These are phyloP conservation scores for Fragosphaeria purpurea DNA, from an alignment of 2,329 filamentous ascomycete genomes.

Conservation along the genomic window DNA sequence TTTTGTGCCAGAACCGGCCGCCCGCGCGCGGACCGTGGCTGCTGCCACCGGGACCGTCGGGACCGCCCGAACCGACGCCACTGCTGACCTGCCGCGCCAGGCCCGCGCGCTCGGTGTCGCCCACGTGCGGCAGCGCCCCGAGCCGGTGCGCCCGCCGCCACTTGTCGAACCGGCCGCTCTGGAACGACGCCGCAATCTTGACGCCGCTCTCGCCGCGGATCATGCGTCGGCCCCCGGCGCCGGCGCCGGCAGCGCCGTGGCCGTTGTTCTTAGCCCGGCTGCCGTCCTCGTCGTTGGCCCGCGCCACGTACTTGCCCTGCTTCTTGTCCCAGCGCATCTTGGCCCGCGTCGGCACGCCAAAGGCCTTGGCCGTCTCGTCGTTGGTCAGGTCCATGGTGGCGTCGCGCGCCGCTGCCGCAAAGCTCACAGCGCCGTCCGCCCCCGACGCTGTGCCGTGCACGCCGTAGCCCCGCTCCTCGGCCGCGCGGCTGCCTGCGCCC, in stretches of 20 bases:
- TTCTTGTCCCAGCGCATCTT: constrained; percentile 96
- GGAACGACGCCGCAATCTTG: constrained; percentile 91
- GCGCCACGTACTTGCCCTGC: constrained; percentile 84
- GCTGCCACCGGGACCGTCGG: constrained; percentile 19
- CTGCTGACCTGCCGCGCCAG: constrained; percentile 19
- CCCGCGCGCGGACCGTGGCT: constrained; percentile 21
- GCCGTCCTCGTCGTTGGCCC: constrained; percentile 90
- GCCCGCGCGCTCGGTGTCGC: constrained; percentile 59
- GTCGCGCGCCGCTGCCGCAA: constrained; percentile 74
- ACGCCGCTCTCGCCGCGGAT: constrained; percentile 84
- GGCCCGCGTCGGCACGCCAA: constrained; percentile 64
- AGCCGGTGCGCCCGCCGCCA: constrained; percentile 86
- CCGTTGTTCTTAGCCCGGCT: too few relatives aligned
- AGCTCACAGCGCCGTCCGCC: constrained; percentile 43
- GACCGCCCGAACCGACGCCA: constrained; percentile 15
- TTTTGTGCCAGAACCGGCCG: constrained; percentile 72
- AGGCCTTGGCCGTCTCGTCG: constrained; percentile 72
- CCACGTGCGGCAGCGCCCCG: constrained; percentile 66
- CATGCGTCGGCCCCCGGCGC: constrained; percentile 43
- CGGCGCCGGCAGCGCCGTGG: constrained; percentile 19
- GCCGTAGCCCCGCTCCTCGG: constrained; percentile 86
- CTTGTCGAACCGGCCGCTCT: constrained; percentile 82
- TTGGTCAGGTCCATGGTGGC: constrained; percentile 88
- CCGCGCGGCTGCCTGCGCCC: constrained; percentile 30
- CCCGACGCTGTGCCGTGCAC: constrained; percentile 72